Evolutionary conservation across 108 stramenopile species (phyloP).

Genomic region (Cyclostephanos tholiformis): DNA sequence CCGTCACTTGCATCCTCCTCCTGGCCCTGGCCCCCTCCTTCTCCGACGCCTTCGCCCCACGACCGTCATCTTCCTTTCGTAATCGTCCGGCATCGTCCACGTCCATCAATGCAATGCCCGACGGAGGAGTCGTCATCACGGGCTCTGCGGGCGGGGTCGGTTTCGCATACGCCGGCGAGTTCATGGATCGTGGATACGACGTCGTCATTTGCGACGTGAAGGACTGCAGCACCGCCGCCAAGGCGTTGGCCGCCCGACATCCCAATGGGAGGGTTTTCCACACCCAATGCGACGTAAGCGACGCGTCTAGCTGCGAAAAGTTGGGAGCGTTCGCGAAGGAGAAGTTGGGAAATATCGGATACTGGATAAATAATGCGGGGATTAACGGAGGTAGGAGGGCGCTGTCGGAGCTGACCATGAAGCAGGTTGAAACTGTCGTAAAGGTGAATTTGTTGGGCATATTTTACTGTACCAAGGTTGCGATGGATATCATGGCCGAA

Average conservation of each 20-base stretch:
- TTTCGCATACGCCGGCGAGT: conserved; percentile 92
- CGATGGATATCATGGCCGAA: conserved; percentile 88
- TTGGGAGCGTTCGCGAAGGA: conserved; percentile 78
- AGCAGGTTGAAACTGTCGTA: conserved; percentile 83
- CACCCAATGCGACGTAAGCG: conserved; percentile 87
- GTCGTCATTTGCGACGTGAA: conserved; percentile 91
- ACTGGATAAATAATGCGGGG: conserved; percentile 94
- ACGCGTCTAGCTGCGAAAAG: conserved; percentile 58
- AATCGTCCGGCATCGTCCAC: conserved; percentile 9
- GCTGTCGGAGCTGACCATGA: conserved; percentile 72
- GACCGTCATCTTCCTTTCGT: conserved; percentile 9
- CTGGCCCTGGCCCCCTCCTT: conserved; percentile 10
- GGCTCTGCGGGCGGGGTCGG: conserved; percentile 88
- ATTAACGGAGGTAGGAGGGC: conserved; percentile 88
- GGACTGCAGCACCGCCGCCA: conserved; percentile 75
- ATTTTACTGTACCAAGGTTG: conserved; percentile 84
- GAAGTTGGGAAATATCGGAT: conserved; percentile 83
- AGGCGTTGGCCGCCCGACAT: conserved; percentile 63
- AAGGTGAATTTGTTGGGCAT: conserved; percentile 88
- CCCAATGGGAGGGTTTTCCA: conserved; percentile 76
- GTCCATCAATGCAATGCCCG: conserved; percentile 38
- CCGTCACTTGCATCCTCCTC: conserved; percentile 19
- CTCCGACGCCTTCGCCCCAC: conserved; percentile 26
- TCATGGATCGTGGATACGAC: conserved; percentile 87
- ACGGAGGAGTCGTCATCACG: conserved; percentile 85